Conservation (phyloP, 768 basidiomycete species). For the Tulasnella sp. region DNA sequence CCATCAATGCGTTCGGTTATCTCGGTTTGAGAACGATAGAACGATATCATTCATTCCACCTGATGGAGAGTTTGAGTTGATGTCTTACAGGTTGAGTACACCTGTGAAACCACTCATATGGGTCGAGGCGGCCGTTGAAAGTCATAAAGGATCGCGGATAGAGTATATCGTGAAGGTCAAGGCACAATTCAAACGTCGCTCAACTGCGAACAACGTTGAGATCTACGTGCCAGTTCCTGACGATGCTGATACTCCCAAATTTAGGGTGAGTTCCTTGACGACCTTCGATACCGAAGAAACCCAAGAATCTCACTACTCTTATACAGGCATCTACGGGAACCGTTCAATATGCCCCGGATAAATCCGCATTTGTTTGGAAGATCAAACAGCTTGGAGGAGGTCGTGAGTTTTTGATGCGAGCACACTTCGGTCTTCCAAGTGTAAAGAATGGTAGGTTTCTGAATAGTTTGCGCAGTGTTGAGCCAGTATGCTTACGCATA, state of each 20-base stretch:
- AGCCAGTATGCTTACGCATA: neutral
- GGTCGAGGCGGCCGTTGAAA: slow-evolving; percentile 95
- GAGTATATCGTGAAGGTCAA: slow-evolving; percentile 33
- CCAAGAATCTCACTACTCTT: neutral
- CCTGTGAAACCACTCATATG: slow-evolving; percentile 95
- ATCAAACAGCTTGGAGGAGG: slow-evolving; percentile 96
- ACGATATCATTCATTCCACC: slow-evolving; percentile 99
- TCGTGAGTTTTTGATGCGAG: slow-evolving; percentile 94
- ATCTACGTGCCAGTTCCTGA: slow-evolving; percentile 98
- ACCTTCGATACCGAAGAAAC: neutral
- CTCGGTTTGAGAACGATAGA: slow-evolving; percentile 95
- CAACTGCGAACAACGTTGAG: slow-evolving; percentile 96
- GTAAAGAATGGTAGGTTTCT: slow-evolving; percentile 66
- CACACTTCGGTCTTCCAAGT: slow-evolving; percentile 92
- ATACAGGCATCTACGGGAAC: slow-evolving; percentile 81
- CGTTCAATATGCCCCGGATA: slow-evolving; percentile 95
- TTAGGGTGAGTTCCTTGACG: slow-evolving; percentile 48
- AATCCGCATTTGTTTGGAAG: slow-evolving; percentile 98
- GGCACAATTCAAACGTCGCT: slow-evolving; percentile 94
- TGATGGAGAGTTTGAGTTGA: slow-evolving; percentile 96
- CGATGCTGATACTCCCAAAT: slow-evolving; percentile 95
- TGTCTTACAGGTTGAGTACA: slow-evolving; percentile 75
- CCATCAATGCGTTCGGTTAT: slow-evolving; percentile 96
- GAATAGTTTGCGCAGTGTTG: neutral
- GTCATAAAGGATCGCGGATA: slow-evolving; percentile 63